A percentile compares a stretch with the other conserved stretches of the same genome.
These are phyloP conservation scores for Desmodesmus armatus DNA, from an alignment of 139 green algal species.

Conservation along the genomic window DNA sequence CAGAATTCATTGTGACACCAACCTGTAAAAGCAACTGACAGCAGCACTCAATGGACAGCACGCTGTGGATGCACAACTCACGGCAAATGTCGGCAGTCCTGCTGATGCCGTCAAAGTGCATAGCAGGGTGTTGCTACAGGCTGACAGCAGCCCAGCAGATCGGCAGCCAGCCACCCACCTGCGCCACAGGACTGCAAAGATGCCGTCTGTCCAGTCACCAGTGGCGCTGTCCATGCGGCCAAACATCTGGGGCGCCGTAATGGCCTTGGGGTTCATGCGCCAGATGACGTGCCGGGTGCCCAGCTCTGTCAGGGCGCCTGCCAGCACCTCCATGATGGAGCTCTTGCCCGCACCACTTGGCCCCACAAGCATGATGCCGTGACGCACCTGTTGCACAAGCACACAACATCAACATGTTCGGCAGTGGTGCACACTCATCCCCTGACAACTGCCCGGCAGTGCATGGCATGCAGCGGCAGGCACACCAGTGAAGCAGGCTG, in stretches of 20 bases:
- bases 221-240: constrained; percentile 86
- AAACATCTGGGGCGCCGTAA: constrained; percentile 87
- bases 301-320: constrained; percentile 87
- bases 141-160: no score
- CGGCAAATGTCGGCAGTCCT: no score
- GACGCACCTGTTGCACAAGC: constrained; percentile 78
- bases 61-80: no score
- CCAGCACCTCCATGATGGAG: constrained; percentile 88
- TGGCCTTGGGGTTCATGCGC: constrained; percentile 92
- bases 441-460: not conserved
- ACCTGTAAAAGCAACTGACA: no score
- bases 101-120: no score
- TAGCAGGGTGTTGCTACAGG: no score
- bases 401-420: not conserved
- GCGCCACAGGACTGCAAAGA: constrained; percentile 95
- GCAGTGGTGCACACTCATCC: not conserved
- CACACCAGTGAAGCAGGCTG: no score
- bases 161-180: no score
- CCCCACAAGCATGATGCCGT: constrained; percentile 94
- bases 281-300: constrained; percentile 92
- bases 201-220: constrained; percentile 96
- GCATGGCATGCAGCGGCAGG: not conserved
- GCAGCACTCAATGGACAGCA: no score
- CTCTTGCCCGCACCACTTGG: constrained; percentile 91
- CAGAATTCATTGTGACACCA: not conserved